A percentile compares a stretch with the other conserved stretches of the same genome.
Evolutionary conservation across 208 protist genomes (phyloP).

Genomic region (Naegleria fowleri): DNA sequence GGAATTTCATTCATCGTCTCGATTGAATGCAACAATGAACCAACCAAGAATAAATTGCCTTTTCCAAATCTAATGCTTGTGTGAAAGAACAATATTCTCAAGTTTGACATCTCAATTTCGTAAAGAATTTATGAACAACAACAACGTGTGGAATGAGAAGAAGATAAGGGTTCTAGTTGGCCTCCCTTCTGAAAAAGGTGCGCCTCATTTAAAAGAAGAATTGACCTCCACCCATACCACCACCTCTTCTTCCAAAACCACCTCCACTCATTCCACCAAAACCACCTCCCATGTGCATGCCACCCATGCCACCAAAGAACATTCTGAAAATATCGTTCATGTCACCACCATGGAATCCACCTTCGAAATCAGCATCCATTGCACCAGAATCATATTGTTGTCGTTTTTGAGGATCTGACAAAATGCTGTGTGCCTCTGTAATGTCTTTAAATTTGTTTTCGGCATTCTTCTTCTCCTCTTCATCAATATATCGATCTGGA

Average conservation of each 20-base stretch:
- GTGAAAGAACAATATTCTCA: too few species aligned
- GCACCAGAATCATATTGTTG: constrained; percentile 30
- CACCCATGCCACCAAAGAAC: constrained; percentile 19
- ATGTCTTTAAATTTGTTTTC: constrained; percentile 73
- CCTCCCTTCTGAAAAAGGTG: too few species aligned
- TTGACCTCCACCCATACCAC: background rate
- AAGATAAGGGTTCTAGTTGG: too few species aligned
- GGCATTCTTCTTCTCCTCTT: constrained; percentile 52
- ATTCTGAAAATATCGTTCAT: constrained; percentile 23
- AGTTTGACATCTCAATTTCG: too few species aligned
- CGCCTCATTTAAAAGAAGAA: background rate
- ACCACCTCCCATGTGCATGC: background rate
- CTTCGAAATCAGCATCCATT: background rate
- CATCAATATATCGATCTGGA: constrained; percentile 65
- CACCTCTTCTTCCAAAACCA: background rate
- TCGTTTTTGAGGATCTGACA: constrained; percentile 50
- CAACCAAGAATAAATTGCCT: too few species aligned
- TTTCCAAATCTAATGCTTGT: too few species aligned
- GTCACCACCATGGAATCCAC: too few species aligned
- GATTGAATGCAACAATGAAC: too few species aligned
- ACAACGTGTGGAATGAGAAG: too few species aligned
- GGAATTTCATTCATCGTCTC: too few species aligned
- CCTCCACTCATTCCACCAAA: constrained; percentile 4
- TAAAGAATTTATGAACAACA: too few species aligned
- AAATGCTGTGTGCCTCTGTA: constrained; percentile 58